Conservation (phyloP, 202 grass and related monocot species). For the Brachypodium distachyon region DNA sequence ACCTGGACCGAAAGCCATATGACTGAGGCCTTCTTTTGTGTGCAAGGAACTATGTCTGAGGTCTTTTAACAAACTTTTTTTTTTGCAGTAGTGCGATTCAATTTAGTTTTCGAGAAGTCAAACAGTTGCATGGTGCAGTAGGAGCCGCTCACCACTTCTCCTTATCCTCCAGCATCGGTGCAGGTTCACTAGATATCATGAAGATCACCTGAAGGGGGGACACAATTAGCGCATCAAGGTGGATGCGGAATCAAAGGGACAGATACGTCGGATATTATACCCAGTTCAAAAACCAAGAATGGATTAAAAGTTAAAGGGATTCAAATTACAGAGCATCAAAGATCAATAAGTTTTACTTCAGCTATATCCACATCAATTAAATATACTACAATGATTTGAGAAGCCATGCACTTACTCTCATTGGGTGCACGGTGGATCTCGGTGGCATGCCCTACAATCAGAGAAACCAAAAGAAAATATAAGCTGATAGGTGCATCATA, state of each 20-base stretch:
- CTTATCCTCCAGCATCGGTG: conserved; percentile 99
- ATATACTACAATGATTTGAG: conserved; percentile 1
- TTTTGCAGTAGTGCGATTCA: not conserved
- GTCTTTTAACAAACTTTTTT: not conserved
- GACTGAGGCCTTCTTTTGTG: not conserved
- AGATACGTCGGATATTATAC: not conserved
- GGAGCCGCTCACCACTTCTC: conserved; percentile 72
- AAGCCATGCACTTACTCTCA: conserved; percentile 70
- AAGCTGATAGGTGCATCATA: not conserved
- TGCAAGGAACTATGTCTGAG: not conserved
- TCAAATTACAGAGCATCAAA: conserved; percentile 10
- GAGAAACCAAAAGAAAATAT: conserved; percentile 10
- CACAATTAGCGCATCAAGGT: conserved; percentile 10
- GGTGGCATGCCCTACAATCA: conserved; percentile 84
- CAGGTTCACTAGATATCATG: conserved; percentile 99
- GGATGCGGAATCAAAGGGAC: not conserved
- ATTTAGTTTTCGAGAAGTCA: not conserved
- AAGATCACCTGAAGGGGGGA: conserved; percentile 71
- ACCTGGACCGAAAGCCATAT: not conserved
- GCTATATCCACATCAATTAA: conserved; percentile 1
- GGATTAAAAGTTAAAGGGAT: not conserved
- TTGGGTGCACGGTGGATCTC: conserved; percentile 93
- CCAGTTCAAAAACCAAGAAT: not conserved
- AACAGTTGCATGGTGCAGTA: conserved; percentile 5
- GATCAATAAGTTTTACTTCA: not conserved